These are phyloP conservation scores for Lolium rigidum DNA, from an alignment of 176 grass and related monocot species.

Conservation along the genomic window DNA sequence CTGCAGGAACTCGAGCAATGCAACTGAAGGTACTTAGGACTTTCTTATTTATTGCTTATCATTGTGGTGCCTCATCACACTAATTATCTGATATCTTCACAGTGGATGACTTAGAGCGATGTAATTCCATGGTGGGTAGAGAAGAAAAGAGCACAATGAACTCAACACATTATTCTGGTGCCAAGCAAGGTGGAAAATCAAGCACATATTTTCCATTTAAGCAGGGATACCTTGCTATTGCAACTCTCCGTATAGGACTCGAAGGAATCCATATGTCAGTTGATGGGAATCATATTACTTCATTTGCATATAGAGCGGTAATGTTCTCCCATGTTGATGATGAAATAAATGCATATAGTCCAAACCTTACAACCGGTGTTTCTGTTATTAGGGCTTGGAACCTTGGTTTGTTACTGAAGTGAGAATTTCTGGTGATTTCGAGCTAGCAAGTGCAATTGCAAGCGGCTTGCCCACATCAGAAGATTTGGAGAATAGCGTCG, in stretches of 20 bases:
- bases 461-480: constrained; percentile 90
- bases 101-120: constrained; percentile 78
- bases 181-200: constrained; percentile 46
- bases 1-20: constrained; percentile 41
- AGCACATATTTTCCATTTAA: constrained; percentile 81
- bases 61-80: neutral
- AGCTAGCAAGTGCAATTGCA: constrained; percentile 74
- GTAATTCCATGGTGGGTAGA: constrained; percentile 66
- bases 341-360: constrained; percentile 22
- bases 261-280: constrained; percentile 93
- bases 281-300: constrained; percentile 82
- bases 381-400: constrained; percentile 72
- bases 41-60: constrained; percentile 31
- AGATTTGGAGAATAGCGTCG: constrained; percentile 62
- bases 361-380: neutral
- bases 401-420: constrained; percentile 79
- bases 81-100: constrained; percentile 23
- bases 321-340: constrained; percentile 39
- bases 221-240: constrained; percentile 84
- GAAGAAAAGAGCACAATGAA: constrained; percentile 46
- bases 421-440: constrained; percentile 80
- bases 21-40: constrained; percentile 69
- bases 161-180: constrained; percentile 38
- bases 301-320: constrained; percentile 81
- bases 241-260: constrained; percentile 64